phyloP scores from a whole-genome alignment of 257 asterid species.

The Capsicum chinense region DNA sequence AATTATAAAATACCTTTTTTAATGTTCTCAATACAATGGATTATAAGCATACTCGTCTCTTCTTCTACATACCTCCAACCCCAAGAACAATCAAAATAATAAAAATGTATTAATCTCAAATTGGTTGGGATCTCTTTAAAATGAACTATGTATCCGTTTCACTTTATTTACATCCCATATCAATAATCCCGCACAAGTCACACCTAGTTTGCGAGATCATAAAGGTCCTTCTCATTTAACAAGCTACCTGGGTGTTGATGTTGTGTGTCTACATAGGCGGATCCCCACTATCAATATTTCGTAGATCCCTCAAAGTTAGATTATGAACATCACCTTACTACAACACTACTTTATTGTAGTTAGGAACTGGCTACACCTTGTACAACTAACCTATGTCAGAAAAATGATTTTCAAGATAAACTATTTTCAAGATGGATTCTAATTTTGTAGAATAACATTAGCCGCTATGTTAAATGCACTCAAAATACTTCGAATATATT shows the following conservation, averaged over 20 bases:
- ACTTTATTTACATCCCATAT: not conserved
- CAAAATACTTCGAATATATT: not conserved
- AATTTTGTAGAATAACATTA: not conserved
- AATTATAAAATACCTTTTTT: not conserved
- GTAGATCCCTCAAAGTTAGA: not conserved
- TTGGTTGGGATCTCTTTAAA: not conserved
- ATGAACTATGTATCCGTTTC: not conserved
- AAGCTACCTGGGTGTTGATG: not conserved
- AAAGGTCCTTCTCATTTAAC: not conserved
- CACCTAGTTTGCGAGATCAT: not conserved
- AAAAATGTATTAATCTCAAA: not conserved
- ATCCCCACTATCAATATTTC: not conserved
- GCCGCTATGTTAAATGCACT: not conserved
- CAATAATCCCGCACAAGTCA: not conserved
- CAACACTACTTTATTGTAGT: not conserved
- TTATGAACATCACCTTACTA: not conserved
- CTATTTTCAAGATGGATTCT: not conserved
- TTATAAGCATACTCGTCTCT: not conserved
- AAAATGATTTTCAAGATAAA: not conserved
- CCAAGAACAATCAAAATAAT: not conserved
- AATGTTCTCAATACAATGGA: not conserved
- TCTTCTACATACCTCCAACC: slow-evolving; percentile 1
- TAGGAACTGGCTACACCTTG: not conserved
- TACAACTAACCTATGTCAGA: not conserved
- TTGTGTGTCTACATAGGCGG: slow-evolving; percentile 6